Evolutionary conservation across 805 yeast species (phyloP).

Genomic region (Suhomyces canberraensis): DNA sequence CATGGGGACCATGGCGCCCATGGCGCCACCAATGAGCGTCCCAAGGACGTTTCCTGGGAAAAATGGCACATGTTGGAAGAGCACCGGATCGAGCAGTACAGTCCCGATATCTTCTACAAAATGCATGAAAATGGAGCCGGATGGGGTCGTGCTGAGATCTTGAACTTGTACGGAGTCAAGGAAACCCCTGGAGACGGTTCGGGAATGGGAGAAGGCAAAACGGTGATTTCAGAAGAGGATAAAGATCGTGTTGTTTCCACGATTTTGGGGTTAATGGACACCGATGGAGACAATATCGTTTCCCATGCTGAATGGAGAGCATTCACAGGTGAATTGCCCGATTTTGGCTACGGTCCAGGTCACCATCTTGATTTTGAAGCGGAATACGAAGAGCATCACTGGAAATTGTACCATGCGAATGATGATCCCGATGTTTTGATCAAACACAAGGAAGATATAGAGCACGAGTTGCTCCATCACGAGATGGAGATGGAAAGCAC

Average conservation of each 20-base stretch:
- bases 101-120: slow-evolving; percentile 71
- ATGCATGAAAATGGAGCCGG: slow-evolving; percentile 70
- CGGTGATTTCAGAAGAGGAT: slow-evolving; percentile 47
- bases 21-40: slow-evolving; percentile 19
- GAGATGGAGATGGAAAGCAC: slow-evolving; percentile 76
- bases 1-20: slow-evolving; percentile 7
- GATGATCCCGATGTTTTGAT: slow-evolving; percentile 77
- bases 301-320: slow-evolving; percentile 66
- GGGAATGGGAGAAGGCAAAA: slow-evolving; percentile 78
- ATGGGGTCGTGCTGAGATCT: slow-evolving; percentile 59
- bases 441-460: slow-evolving; percentile 86
- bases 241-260: slow-evolving; percentile 53
- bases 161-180: slow-evolving; percentile 80
- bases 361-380: slow-evolving; percentile 92
- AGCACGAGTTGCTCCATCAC: slow-evolving; percentile 81
- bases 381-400: slow-evolving; percentile 93
- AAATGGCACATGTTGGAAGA: slow-evolving; percentile 90
- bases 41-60: slow-evolving; percentile 65
- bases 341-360: slow-evolving; percentile 89
- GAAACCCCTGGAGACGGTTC: slow-evolving; percentile 83
- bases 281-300: slow-evolving; percentile 61
- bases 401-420: slow-evolving; percentile 76
- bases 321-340: slow-evolving; percentile 75
- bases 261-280: slow-evolving; percentile 61
- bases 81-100: slow-evolving; percentile 74